Conservation (phyloP, 257 asterid species). For the Capsicum baccatum region DNA sequence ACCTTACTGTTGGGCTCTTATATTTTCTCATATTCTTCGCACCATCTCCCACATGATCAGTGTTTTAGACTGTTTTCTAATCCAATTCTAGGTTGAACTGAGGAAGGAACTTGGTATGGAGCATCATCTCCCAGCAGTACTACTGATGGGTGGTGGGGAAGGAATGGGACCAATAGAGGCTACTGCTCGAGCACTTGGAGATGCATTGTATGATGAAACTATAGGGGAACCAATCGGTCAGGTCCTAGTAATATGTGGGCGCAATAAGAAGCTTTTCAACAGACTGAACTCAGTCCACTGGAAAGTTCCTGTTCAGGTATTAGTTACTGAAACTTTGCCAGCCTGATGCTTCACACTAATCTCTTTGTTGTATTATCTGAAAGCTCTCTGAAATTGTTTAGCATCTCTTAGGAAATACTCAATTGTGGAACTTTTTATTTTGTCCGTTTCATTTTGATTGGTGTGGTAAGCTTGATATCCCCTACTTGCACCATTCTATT, state of each 20-base stretch:
- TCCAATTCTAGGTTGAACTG: slow-evolving; percentile 60
- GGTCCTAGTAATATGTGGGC: slow-evolving; percentile 89
- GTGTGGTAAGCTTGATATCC: slow-evolving; percentile 3
- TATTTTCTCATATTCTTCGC: slow-evolving; percentile 3
- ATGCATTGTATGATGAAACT: slow-evolving; percentile 74
- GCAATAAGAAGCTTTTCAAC: slow-evolving; percentile 79
- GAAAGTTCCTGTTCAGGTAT: slow-evolving; percentile 75
- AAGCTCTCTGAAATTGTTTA: slow-evolving; percentile 22
- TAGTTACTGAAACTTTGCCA: neutral
- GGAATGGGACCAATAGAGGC: slow-evolving; percentile 99
- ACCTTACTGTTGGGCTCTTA: neutral
- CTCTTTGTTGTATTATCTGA: neutral
- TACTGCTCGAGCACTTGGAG: slow-evolving; percentile 91
- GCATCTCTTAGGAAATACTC: slow-evolving; percentile 9
- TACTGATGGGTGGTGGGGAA: slow-evolving; percentile 99
- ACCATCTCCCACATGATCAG: slow-evolving; percentile 16
- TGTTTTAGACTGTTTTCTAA: slow-evolving; percentile 7
- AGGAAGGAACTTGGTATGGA: slow-evolving; percentile 90
- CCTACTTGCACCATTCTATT: neutral
- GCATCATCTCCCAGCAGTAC: slow-evolving; percentile 84
- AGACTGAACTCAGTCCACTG: slow-evolving; percentile 74
- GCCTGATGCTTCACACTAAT: neutral
- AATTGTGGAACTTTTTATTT: neutral
- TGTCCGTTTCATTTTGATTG: neutral
- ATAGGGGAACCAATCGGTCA: slow-evolving; percentile 84